phyloP scores from a whole-genome alignment of 1,284 basidiomycete species.

The Kalmanozyma brasiliensis region DNA sequence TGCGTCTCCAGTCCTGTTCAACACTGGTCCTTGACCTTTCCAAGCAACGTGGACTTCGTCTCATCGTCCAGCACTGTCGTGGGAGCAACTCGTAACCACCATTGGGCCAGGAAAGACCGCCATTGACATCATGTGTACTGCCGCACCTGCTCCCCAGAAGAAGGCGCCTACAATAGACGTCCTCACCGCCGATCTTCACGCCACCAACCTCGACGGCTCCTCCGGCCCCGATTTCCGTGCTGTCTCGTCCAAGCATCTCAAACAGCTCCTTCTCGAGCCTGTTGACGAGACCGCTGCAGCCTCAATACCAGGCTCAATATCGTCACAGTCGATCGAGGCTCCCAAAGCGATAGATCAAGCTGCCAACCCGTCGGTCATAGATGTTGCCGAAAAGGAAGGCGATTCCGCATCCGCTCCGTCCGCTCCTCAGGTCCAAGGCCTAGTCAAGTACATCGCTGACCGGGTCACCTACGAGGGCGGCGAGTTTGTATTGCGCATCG shows the following conservation, averaged over 20 bases:
- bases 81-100: too few relatives aligned
- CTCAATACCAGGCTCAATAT: conserved; percentile 14
- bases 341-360: not conserved
- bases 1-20: too few relatives aligned
- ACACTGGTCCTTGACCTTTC: too few relatives aligned
- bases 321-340: not conserved
- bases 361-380: not conserved
- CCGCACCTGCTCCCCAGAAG: conserved; percentile 22
- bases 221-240: conserved; percentile 6
- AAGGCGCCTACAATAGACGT: conserved; percentile 50
- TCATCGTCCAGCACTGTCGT: too few relatives aligned
- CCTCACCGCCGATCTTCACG: conserved; percentile 44
- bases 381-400: not conserved
- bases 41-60: not conserved
- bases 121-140: conserved; percentile 19
- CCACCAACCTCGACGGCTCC: conserved; percentile 6
- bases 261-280: conserved; percentile 39
- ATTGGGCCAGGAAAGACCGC: too few relatives aligned
- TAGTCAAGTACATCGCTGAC: conserved; percentile 48
- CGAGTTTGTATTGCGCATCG: conserved; percentile 50
- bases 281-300: conserved; percentile 11
- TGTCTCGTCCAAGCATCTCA: conserved; percentile 18
- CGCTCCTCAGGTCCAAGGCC: conserved; percentile 17
- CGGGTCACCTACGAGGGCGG: conserved; percentile 47
- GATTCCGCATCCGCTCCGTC: not conserved